Conservation (phyloP, 331 rosid species). For the Ulmus americana region DNA sequence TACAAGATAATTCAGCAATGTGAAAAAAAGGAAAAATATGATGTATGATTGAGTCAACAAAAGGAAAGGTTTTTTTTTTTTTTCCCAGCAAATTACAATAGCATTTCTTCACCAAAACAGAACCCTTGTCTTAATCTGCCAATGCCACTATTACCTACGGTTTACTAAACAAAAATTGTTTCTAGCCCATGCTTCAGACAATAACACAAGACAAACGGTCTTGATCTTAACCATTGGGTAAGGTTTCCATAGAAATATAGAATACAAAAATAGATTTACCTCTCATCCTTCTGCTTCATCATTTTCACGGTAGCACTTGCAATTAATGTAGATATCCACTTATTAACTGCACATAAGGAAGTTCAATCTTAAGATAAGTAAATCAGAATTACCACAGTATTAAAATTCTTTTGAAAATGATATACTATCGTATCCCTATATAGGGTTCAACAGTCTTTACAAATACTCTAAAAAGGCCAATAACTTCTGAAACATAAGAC, state of each 20-base stretch:
- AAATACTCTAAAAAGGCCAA: background rate
- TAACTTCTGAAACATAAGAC: too few species aligned
- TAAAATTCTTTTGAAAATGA: background rate
- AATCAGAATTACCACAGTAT: too few species aligned
- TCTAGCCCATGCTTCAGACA: too few species aligned
- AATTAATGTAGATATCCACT: conserved; percentile 75
- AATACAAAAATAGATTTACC: conserved; percentile 34
- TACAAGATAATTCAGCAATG: background rate
- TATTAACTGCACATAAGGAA: conserved; percentile 58
- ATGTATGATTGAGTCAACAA: background rate
- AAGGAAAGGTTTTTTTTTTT: background rate
- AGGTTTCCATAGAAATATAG: background rate
- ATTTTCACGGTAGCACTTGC: conserved; percentile 85
- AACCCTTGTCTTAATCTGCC: background rate
- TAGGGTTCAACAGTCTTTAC: background rate
- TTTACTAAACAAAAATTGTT: background rate
- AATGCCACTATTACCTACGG: too few species aligned
- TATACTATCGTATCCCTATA: background rate
- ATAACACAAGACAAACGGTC: background rate
- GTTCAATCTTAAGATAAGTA: conserved; percentile 6
- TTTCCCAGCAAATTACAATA: background rate
- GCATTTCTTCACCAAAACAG: background rate
- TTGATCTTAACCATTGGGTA: background rate
- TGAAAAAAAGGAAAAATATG: background rate
- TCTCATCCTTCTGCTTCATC: conserved; percentile 96